Evolutionary conservation across 768 basidiomycete genomes (phyloP).

Genomic region (Strobilomyces confusus): DNA sequence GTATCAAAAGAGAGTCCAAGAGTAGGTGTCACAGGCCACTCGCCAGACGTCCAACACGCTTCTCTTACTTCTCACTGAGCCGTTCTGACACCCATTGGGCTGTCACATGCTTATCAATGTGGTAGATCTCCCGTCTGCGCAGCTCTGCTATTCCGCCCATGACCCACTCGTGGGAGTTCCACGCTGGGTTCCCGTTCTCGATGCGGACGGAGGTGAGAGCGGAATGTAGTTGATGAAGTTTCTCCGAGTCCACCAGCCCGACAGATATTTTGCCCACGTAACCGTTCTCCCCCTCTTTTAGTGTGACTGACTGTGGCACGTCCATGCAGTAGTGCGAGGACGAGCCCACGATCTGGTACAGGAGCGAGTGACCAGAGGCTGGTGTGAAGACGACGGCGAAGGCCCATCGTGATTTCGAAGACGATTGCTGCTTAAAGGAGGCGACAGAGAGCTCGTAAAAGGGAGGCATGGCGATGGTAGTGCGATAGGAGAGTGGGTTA

Average conservation of each 20-base stretch:
- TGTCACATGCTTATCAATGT: constrained; percentile 29
- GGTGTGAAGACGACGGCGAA: constrained; percentile 28
- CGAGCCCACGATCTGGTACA: constrained; percentile 31
- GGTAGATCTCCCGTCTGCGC: constrained; percentile 27
- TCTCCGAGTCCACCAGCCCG: constrained; percentile 28
- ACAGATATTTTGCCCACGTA: constrained; percentile 22
- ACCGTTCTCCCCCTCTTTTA: constrained; percentile 28
- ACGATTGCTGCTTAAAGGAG: constrained; percentile 22
- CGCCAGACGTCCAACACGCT: constrained; percentile 1
- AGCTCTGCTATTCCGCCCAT: constrained; percentile 30
- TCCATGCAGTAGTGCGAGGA: constrained; percentile 28
- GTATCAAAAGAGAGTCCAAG: constrained; percentile 20
- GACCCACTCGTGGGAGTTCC: constrained; percentile 30
- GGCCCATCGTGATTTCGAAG: constrained; percentile 22
- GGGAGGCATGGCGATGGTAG: constrained; percentile 24
- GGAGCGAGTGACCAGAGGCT: constrained; percentile 26
- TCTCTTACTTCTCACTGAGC: constrained; percentile 24
- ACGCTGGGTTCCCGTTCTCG: constrained; percentile 25
- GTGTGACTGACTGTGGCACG: constrained; percentile 31
- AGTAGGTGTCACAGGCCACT: constrained; percentile 5
- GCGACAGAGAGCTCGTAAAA: constrained; percentile 32
- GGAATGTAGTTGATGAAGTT: constrained; percentile 25
- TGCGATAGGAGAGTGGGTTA: neutral
- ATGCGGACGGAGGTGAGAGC: constrained; percentile 26
- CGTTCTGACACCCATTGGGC: constrained; percentile 27